Percentiles rank a stretch among this genome's conserved stretches.
These are phyloP conservation scores for Amaranthus cruentus DNA, from an alignment of 148 eudicot genomes.

Conservation along the genomic window DNA sequence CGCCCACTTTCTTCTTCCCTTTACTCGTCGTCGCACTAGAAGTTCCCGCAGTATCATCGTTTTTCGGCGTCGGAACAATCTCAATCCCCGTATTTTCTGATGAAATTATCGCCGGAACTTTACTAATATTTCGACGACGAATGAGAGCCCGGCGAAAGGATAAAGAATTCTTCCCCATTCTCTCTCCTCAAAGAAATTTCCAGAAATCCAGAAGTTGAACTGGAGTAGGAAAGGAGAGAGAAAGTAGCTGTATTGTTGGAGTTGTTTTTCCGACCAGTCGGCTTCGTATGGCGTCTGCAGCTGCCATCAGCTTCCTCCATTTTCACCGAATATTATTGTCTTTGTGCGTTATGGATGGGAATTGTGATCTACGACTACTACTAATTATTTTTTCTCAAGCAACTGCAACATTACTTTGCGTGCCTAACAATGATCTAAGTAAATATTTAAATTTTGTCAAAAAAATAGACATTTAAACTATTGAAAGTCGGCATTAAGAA, in stretches of 20 bases:
- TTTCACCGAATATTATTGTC: not conserved
- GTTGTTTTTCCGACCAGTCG: too few species aligned
- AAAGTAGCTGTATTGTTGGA: not conserved
- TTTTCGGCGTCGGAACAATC: constrained; percentile 17
- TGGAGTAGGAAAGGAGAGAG: not conserved
- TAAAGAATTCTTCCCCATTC: constrained; percentile 51
- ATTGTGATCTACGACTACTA: too few species aligned
- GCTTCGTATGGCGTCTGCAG: too few species aligned
- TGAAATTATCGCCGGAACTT: constrained; percentile 8
- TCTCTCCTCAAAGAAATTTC: not conserved
- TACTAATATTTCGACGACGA: constrained; percentile 29
- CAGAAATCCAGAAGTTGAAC: too few species aligned
- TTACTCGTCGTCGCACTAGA: constrained; percentile 27
- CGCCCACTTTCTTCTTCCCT: constrained; percentile 79
- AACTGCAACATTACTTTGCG: too few species aligned
- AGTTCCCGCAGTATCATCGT: not conserved
- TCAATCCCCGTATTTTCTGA: constrained; percentile 18
- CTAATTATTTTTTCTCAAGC: too few species aligned
- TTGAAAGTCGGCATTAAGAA: too few species aligned
- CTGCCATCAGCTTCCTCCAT: not conserved
- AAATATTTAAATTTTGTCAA: too few species aligned
- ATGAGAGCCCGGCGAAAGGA: constrained; percentile 31
- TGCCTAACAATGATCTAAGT: too few species aligned
- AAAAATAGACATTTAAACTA: too few species aligned
- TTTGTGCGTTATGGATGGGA: not conserved